Conservation (phyloP, 805 yeast species). For the Candida michaelii region DNA sequence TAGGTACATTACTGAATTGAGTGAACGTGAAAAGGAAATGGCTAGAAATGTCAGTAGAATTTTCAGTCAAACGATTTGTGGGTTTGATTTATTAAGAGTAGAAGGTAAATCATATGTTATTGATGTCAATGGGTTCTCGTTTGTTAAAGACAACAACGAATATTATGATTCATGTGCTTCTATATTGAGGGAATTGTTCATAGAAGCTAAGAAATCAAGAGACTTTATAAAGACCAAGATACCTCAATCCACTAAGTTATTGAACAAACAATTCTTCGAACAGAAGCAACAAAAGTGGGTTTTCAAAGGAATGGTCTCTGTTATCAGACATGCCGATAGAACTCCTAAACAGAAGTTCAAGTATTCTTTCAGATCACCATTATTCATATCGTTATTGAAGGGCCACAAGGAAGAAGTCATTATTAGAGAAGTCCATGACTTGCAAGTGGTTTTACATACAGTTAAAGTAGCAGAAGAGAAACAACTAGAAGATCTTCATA, state of each 20-base stretch:
- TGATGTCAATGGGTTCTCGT: conserved; percentile 97
- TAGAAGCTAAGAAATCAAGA: conserved; percentile 47
- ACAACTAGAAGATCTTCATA: conserved; percentile 75
- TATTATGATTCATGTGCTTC: conserved; percentile 84
- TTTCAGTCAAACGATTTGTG: conserved; percentile 94
- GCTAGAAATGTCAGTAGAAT: conserved; percentile 73
- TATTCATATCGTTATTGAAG: conserved; percentile 81
- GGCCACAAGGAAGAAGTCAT: conserved; percentile 97
- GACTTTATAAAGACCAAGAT: conserved; percentile 39
- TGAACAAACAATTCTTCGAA: conserved; percentile 43
- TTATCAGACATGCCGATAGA: conserved; percentile 95
- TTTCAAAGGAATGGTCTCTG: conserved; percentile 87
- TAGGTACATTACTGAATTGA: conserved; percentile 79
- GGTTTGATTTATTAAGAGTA: conserved; percentile 90
- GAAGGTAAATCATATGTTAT: conserved; percentile 87
- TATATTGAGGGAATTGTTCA: conserved; percentile 73
- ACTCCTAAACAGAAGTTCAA: conserved; percentile 98
- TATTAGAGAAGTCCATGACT: conserved; percentile 83
- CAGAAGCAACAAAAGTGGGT: conserved; percentile 91
- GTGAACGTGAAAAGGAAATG: conserved; percentile 73
- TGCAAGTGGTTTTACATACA: conserved; percentile 81
- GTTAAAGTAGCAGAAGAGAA: conserved; percentile 79
- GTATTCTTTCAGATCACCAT: conserved; percentile 85
- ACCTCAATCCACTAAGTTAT: conserved; percentile 32
- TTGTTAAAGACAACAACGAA: conserved; percentile 85